Evolutionary conservation across 2,329 filamentous ascomycete species (phyloP).

Genomic region (Xylariomycetidae sp.): DNA sequence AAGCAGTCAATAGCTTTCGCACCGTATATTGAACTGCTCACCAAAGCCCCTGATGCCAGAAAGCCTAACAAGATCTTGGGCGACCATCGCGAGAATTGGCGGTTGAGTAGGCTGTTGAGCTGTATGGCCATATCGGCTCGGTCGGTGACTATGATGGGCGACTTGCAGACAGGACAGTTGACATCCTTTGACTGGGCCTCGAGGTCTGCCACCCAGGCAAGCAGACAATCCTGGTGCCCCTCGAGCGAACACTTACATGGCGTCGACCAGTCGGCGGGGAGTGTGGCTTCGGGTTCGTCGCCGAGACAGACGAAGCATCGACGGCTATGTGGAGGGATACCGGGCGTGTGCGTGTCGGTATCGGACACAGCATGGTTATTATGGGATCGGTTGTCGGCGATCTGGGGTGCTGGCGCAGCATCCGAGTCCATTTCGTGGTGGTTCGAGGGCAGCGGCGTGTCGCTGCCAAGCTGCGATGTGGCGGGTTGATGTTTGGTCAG

Average conservation of each 20-base stretch:
- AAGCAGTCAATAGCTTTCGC: slow-evolving; percentile 46
- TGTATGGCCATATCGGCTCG: slow-evolving; percentile 70
- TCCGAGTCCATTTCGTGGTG: slow-evolving; percentile 3
- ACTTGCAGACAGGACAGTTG: slow-evolving; percentile 85
- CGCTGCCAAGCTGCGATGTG: not conserved
- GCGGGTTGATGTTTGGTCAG: not conserved
- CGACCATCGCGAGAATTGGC: slow-evolving; percentile 47
- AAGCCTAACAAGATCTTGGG: slow-evolving; percentile 64
- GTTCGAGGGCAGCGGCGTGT: not conserved
- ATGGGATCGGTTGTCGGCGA: slow-evolving; percentile 9
- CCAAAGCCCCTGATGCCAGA: slow-evolving; percentile 44
- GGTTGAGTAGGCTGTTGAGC: slow-evolving; percentile 55
- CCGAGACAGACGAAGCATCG: slow-evolving; percentile 62
- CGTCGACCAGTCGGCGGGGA: slow-evolving; percentile 65
- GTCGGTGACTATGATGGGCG: slow-evolving; percentile 69
- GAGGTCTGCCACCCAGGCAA: slow-evolving; percentile 91
- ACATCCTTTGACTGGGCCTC: slow-evolving; percentile 66
- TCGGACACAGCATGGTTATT: no score
- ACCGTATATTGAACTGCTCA: slow-evolving; percentile 52
- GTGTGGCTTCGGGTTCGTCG: slow-evolving; percentile 46
- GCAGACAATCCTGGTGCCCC: slow-evolving; percentile 75
- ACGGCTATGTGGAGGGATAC: slow-evolving; percentile 23
- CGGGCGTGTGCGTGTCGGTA: slow-evolving; percentile 6
- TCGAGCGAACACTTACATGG: slow-evolving; percentile 88
- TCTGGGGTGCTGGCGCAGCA: slow-evolving; percentile 10